phyloP scores from a whole-genome alignment of 441 rosid genomes.

The Eutrema salsugineum region DNA sequence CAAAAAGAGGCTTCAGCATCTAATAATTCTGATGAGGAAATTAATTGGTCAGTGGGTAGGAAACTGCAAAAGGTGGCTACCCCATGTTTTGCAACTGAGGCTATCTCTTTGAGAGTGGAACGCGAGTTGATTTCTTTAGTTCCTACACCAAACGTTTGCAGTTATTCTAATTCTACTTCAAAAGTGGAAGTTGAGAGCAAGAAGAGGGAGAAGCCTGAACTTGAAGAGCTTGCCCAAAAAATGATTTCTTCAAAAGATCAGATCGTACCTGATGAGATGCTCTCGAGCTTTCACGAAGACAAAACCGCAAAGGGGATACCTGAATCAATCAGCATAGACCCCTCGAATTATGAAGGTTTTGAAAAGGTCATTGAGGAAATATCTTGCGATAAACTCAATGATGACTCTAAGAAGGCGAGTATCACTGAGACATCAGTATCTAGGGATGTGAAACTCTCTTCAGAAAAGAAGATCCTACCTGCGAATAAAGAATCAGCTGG shows the following conservation, averaged over 20 bases:
- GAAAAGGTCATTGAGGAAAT: neutral
- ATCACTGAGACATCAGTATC: neutral
- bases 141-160: conserved; percentile 25
- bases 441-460: neutral
- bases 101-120: conserved; percentile 45
- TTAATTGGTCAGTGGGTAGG: neutral
- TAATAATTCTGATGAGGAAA: neutral
- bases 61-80: conserved; percentile 26
- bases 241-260: neutral
- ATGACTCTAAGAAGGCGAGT: neutral
- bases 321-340: neutral
- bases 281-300: neutral
- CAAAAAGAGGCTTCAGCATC: neutral
- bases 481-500: neutral
- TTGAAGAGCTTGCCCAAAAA: neutral
- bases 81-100: conserved; percentile 40
- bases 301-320: neutral
- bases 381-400: neutral
- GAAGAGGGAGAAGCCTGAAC: conserved; percentile 22
- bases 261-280: conserved; percentile 4
- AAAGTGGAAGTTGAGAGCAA: conserved; percentile 18
- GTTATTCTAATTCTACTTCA: conserved; percentile 7
- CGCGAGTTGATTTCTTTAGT: conserved; percentile 38
- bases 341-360: conserved; percentile 7
- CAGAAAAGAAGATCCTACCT: neutral